Percentiles rank a stretch among this genome's conserved stretches.
phyloP scores from a whole-genome alignment of 257 asterid species.

The Linderniella brevidens region DNA sequence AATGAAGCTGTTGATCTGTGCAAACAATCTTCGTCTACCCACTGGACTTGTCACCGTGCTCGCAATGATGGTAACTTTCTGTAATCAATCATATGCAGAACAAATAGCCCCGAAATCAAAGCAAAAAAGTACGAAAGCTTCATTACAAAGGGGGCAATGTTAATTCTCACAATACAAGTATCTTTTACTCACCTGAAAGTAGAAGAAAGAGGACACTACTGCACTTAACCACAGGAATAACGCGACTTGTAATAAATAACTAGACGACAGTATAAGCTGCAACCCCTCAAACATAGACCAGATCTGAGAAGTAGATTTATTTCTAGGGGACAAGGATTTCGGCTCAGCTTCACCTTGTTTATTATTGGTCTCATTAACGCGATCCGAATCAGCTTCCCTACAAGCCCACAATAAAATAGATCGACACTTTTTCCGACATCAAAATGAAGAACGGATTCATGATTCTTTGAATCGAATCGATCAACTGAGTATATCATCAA shows the following conservation, averaged over 20 bases:
- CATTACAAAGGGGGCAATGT: too few species aligned
- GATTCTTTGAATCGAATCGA: too few species aligned
- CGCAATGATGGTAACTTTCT: slow-evolving; percentile 94
- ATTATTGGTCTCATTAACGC: slow-evolving; percentile 21
- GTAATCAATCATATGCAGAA: slow-evolving; percentile 18
- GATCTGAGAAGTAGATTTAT: slow-evolving; percentile 41
- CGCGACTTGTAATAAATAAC: slow-evolving; percentile 69
- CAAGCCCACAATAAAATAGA: slow-evolving; percentile 16
- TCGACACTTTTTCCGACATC: neutral
- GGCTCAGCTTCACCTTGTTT: slow-evolving; percentile 25
- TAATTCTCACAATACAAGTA: neutral
- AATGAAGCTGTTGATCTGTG: slow-evolving; percentile 85
- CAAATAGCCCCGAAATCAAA: neutral
- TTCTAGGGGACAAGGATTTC: slow-evolving; percentile 36
- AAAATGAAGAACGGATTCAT: neutral
- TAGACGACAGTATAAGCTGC: slow-evolving; percentile 65
- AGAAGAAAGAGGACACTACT: slow-evolving; percentile 85
- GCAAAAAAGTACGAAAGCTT: neutral
- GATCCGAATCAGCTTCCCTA: slow-evolving; percentile 43
- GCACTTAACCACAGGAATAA: slow-evolving; percentile 90
- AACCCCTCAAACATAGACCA: slow-evolving; percentile 81
- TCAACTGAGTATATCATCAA: too few species aligned
- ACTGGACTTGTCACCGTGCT: slow-evolving; percentile 53
- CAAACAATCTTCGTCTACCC: slow-evolving; percentile 75
- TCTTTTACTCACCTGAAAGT: slow-evolving; percentile 58